Conservation (phyloP, 257 asterid species). For the Cynanchum wilfordii region DNA sequence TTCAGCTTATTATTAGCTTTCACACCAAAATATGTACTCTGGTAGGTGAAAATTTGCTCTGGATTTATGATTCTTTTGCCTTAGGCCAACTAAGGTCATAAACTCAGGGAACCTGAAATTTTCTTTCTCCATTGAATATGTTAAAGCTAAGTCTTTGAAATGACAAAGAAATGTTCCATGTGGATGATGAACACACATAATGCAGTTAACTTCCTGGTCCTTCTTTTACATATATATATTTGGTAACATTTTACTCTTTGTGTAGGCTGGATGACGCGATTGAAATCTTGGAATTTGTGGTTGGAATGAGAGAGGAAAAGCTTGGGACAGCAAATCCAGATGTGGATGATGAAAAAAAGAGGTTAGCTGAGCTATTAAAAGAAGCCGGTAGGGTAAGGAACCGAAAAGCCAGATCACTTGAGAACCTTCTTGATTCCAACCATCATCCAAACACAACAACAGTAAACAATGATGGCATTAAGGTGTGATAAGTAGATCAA, state of each 20-base stretch:
- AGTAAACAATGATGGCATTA: conserved; percentile 40
- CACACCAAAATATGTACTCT: neutral
- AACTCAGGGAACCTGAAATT: neutral
- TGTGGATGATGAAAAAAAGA: conserved; percentile 82
- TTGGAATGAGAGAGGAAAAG: conserved; percentile 91
- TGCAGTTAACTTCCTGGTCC: neutral
- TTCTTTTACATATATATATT: neutral
- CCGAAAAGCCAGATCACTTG: conserved; percentile 73
- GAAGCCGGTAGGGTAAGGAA: conserved; percentile 73
- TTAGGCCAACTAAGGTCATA: neutral
- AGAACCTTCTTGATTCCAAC: conserved; percentile 63
- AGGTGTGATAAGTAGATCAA: conserved; percentile 31
- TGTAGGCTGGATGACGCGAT: conserved; percentile 86
- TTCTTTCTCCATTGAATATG: neutral
- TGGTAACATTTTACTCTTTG: conserved; percentile 4
- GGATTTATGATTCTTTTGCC: neutral
- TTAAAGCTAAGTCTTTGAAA: neutral
- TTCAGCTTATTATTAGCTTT: neutral
- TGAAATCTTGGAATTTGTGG: conserved; percentile 67
- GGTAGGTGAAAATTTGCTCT: neutral
- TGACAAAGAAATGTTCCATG: neutral
- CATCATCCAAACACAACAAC: conserved; percentile 29
- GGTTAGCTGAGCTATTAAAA: conserved; percentile 75
- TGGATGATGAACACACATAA: neutral
- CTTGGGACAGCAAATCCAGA: conserved; percentile 98